A percentile compares a stretch with the other conserved stretches of the same genome.
phyloP scores from a whole-genome alignment of 371 early-diverging fungal genomes.

The Paraphysoderma sedebokerense region DNA sequence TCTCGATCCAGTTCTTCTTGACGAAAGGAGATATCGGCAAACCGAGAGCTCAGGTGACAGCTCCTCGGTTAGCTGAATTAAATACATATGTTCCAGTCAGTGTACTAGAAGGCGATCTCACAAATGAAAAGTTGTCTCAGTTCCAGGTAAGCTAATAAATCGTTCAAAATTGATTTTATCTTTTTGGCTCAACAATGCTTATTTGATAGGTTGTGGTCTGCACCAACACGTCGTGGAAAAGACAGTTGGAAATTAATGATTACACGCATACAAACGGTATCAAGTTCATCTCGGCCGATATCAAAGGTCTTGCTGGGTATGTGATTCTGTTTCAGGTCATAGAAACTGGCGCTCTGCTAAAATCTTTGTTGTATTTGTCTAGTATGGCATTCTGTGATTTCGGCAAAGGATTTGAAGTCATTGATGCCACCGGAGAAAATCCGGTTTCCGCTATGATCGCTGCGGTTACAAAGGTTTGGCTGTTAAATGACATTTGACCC shows the following conservation, averaged over 20 bases:
- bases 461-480: conserved; percentile 52
- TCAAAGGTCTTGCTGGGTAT: conserved; percentile 89
- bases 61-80: conserved; percentile 78
- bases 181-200: too few relatives aligned
- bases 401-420: conserved; percentile 70
- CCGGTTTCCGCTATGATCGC: conserved; percentile 90
- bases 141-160: conserved; percentile 39
- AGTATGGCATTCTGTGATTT: conserved; percentile 90
- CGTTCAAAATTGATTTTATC: background rate
- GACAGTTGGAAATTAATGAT: conserved; percentile 80
- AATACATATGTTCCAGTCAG: conserved; percentile 95
- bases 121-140: conserved; percentile 40
- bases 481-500: too few relatives aligned
- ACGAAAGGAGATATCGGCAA: conserved; percentile 78
- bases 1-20: conserved; percentile 83
- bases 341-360: background rate
- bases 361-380: background rate
- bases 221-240: conserved; percentile 54
- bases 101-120: conserved; percentile 59
- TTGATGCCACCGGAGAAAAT: conserved; percentile 90
- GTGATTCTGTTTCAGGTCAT: background rate
- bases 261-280: conserved; percentile 67
- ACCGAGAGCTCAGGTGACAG: conserved; percentile 62
- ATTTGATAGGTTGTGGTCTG: conserved; percentile 53
- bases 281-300: conserved; percentile 85